Conservation (phyloP, 495 filamentous ascomycete genomes). For the Aspergillus leporis region DNA sequence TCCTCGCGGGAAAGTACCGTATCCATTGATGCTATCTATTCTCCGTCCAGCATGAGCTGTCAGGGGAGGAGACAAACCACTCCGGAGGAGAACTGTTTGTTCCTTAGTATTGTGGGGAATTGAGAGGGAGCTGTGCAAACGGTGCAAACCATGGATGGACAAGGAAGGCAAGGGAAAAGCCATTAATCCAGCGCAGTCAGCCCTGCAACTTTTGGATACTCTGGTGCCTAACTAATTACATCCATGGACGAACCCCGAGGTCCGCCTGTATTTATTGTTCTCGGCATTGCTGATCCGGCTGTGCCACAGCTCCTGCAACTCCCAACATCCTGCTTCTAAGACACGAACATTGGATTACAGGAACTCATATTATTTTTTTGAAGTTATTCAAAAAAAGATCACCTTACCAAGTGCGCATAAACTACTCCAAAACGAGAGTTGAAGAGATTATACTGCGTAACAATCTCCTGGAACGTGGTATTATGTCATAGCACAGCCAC, state of each 20-base stretch:
- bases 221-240: constrained; percentile 19
- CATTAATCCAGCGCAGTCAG: neutral
- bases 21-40: neutral
- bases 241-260: constrained; percentile 6
- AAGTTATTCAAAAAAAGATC: neutral
- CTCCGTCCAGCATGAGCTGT: neutral
- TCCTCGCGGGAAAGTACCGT: neutral
- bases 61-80: neutral
- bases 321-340: no score
- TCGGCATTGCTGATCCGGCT: constrained; percentile 5
- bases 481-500: constrained; percentile 43
- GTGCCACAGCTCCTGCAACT: neutral
- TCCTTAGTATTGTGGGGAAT: neutral
- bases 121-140: neutral
- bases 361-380: no score
- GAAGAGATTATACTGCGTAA: no score
- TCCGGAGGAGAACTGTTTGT: neutral
- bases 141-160: neutral
- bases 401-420: neutral
- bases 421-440: neutral
- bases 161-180: neutral
- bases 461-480: constrained; percentile 10
- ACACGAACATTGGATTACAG: no score
- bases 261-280: constrained; percentile 2
- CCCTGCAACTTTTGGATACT: constrained; percentile 9